Base-by-base conservation (phyloP, 2,329 filamentous ascomycete genomes). In the Fusarium citri region DNA sequence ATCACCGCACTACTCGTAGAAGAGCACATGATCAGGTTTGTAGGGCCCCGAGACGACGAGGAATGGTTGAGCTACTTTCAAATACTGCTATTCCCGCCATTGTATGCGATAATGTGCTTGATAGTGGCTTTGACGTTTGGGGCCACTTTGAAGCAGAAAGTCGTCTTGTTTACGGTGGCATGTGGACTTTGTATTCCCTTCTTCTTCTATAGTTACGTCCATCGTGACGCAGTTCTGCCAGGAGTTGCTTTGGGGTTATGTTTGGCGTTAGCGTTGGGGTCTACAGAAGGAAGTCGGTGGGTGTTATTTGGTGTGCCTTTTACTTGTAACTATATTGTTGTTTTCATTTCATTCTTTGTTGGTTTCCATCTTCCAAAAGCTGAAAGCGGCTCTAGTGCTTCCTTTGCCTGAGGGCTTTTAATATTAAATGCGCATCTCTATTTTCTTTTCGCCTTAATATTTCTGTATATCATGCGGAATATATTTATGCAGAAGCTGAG, bases 111-210 rank as follows among this genome's bases (percentile, higher is more conserved):
- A 2, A 18, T 53, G 8, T 42, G 59, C 8, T 4, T 55, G 8
- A 34, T 28, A 0, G 15, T 55, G 7, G 22, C 47, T 2, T 8
- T 16, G 0, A 3, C 16, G 8, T 1, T 47, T 2, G 42, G 47
- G 0, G 2, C 3, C 0, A 42, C 4, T 9, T 8, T 5, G 5
- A 6, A 3, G 1, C n/a, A 55, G 8, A 55, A 22, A 3, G 2
- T 41, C 2, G 3, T 20, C 3, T 4, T 15, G 0, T 28, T 47
- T 3, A 16, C 34, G 10, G 0, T 40, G 3, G 30, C 26, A 6
- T 6, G n/a, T 6, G 14, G 5, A 9, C 9, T n/a, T 11, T 30
- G 42, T 3, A 5, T 42, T 8, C 57, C 57, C 1, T 48, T 63
- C 15, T 34, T 55, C 15, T 20, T 34, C 1, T 60, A 45, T 2